Evolutionary conservation across 768 basidiomycete species (phyloP), one percentile per base, ranked within the genome.

Genomic region (Leucosporidium creatinivorum): DNA sequence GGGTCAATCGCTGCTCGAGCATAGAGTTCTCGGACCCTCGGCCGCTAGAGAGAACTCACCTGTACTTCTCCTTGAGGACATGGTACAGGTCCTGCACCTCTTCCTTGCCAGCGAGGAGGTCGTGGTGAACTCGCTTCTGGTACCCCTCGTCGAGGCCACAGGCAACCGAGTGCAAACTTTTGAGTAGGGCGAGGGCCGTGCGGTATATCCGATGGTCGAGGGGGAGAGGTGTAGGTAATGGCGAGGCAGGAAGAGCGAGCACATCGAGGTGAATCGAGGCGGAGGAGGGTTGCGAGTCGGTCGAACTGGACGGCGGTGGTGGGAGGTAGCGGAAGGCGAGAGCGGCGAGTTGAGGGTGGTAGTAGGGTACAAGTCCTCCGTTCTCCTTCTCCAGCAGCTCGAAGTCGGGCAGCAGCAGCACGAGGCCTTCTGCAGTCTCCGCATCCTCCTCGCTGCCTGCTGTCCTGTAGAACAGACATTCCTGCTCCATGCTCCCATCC

Each of bases 31-130:
- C 3, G 48, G 25, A 31, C 8, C n/a, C n/a, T 31, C 36, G 30
- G 33, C 15, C n/a, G 44, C 31, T 10, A 8, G 23, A 28, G 19
- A 25, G 25, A 48, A 23, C 68, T 74, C 86, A 83, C 72, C 87
- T 88, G 79, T 96, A 86, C 17, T 89, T 82, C 74, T 91, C 89
- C 64, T 93, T 85, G 84, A 97, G 87, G 13, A 85, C 73, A 30
- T 93, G 84, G 73, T 97, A 98, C 15, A 93, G 78, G 77, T 98
- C 94, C 73, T 97, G 94, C 74, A 93, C 97, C 1, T 77, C 73
- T 64, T 91, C 89, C 23, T 89, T 81, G 0, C 85, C 82, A 6
- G 94, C 83, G 28, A 97, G 66, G 65, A 79, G 77, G 77, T 98
- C 94, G 74, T 97, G 94, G 3, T 81, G 72, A 5, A 93, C 87